A percentile compares a stretch with the other conserved stretches of the same genome.
Conservation (phyloP, 1,284 basidiomycete genomes). For the Apiotrichum montevideense region DNA sequence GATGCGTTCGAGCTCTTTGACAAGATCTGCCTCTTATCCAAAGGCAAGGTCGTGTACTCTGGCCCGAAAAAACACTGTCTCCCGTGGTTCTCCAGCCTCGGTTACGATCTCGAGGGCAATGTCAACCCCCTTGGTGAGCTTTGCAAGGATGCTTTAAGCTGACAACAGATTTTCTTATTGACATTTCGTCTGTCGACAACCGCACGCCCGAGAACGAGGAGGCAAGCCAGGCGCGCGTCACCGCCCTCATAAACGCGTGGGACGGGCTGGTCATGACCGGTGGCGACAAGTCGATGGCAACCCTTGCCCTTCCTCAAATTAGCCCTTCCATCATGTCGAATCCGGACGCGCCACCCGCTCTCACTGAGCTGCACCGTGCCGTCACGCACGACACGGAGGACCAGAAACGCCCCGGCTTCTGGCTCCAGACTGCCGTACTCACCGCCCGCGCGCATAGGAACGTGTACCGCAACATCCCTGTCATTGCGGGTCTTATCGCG, state of each 20-base stretch:
- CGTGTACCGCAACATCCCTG: conserved; percentile 43
- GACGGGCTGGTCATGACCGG: neutral
- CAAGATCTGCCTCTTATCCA: conserved; percentile 50
- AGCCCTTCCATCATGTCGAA: neutral
- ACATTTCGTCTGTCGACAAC: conserved; percentile 50
- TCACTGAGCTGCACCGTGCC: conserved; percentile 7
- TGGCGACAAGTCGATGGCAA: neutral
- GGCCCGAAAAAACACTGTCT: conserved; percentile 45
- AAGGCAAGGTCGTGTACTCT: conserved; percentile 51
- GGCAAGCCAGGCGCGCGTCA: conserved; percentile 29
- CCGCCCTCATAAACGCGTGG: conserved; percentile 35
- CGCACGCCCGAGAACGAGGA: conserved; percentile 47
- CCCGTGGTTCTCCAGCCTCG: conserved; percentile 47
- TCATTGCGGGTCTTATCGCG: conserved; percentile 35
- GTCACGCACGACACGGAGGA: conserved; percentile 2
- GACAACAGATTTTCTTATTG: conserved; percentile 51
- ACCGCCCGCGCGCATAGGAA: conserved; percentile 39
- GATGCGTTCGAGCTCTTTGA: conserved; percentile 53
- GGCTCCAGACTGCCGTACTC: conserved; percentile 40
- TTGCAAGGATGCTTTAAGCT: conserved; percentile 6
- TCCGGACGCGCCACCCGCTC: neutral
- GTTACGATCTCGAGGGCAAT: conserved; percentile 35
- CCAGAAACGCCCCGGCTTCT: conserved; percentile 32
- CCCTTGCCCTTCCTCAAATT: neutral
- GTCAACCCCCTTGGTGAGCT: conserved; percentile 44